A percentile compares a stretch with the other conserved stretches of the same genome.
Evolutionary conservation across 441 rosid species (phyloP).

Genomic region (Pelargonium australe): DNA sequence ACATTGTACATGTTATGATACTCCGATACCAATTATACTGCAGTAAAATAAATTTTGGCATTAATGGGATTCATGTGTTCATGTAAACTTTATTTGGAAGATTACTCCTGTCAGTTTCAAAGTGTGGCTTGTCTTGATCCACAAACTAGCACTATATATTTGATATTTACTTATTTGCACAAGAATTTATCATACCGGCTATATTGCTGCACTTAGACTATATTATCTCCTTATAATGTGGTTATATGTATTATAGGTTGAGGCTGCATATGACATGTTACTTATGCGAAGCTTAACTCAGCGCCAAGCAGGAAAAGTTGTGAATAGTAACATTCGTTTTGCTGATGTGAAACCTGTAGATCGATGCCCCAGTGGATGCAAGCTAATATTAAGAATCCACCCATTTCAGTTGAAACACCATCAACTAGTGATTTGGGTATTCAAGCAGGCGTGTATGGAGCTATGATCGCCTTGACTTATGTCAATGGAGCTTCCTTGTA

Average conservation of each 20-base stretch:
- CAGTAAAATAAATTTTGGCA: no score
- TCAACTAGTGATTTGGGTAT: slow-evolving; percentile 58
- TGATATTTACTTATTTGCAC: no score
- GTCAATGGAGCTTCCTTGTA: slow-evolving; percentile 87
- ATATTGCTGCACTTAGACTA: no score
- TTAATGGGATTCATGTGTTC: no score
- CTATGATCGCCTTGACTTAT: slow-evolving; percentile 69
- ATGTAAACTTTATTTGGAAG: no score
- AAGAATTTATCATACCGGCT: no score
- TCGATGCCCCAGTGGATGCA: slow-evolving; percentile 72
- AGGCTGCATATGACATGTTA: slow-evolving; percentile 96
- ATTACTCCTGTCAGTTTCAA: no score
- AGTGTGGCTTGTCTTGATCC: no score
- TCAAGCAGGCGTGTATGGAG: slow-evolving; percentile 91
- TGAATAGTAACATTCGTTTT: slow-evolving; percentile 60
- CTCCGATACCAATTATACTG: no score
- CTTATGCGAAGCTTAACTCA: slow-evolving; percentile 88
- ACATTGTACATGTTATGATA: no score
- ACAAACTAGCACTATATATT: no score
- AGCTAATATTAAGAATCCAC: slow-evolving; percentile 43
- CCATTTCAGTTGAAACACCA: slow-evolving; percentile 63
- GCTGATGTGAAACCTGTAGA: slow-evolving; percentile 78
- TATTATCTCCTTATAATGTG: no score
- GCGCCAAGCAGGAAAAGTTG: slow-evolving; percentile 85
- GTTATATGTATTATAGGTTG: slow-evolving; percentile 43